Evolutionary conservation across 73 alveolate species (phyloP).

Genomic region (Paramecium pentaurelia): DNA sequence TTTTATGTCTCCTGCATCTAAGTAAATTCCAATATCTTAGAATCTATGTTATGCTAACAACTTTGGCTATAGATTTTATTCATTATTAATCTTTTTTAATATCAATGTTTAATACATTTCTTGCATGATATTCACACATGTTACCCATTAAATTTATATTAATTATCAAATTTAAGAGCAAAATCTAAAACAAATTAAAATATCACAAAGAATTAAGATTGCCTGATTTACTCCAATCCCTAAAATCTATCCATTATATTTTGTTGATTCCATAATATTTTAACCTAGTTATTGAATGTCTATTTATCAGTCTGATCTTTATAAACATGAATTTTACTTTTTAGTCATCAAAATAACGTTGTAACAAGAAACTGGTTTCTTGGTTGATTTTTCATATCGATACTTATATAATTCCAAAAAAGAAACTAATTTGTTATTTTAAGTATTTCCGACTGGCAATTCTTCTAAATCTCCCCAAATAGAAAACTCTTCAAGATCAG

Average conservation of each 20-base stretch:
- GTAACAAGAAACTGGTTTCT: neutral
- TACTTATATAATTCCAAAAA: neutral
- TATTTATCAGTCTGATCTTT: neutral
- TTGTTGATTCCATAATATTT: neutral
- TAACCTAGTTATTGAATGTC: neutral
- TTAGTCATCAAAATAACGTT: neutral
- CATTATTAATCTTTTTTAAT: neutral
- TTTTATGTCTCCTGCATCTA: constrained; percentile 36
- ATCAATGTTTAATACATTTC: neutral
- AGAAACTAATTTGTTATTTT: neutral
- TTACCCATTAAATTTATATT: neutral
- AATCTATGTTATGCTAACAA: constrained; percentile 14
- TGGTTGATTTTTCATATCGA: neutral
- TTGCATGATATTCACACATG: neutral
- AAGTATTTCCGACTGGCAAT: neutral
- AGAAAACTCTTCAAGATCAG: neutral
- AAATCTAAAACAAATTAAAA: neutral
- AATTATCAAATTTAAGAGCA: neutral
- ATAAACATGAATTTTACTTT: neutral
- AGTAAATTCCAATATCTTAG: neutral
- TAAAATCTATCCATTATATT: constrained; percentile 13
- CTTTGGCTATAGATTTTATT: neutral
- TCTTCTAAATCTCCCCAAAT: neutral
- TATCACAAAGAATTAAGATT: neutral
- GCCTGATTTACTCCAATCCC: constrained; percentile 13